These are phyloP conservation scores for Closterium sp. DNA, from an alignment of 139 green algal genomes.

Conservation along the genomic window DNA sequence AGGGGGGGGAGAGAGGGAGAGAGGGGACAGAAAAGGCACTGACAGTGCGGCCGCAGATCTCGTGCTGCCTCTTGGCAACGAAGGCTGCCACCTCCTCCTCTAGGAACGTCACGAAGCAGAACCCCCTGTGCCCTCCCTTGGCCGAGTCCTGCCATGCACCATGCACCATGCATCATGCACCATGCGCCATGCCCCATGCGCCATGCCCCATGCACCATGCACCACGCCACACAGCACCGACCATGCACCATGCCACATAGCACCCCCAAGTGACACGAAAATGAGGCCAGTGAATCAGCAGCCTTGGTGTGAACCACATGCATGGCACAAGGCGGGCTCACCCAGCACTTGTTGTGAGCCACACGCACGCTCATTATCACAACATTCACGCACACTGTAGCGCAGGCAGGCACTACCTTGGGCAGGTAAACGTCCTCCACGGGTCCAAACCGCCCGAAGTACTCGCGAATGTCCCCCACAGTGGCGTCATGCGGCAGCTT, in stretches of 20 bases:
- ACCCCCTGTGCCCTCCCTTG: conserved; percentile 30
- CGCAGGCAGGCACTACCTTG: conserved; percentile 5
- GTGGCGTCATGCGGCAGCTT: conserved; percentile 31
- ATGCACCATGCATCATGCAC: background rate
- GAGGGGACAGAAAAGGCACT: background rate
- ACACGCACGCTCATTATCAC: background rate
- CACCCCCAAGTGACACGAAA: background rate
- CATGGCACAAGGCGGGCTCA: background rate
- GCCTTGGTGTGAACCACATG: too few relatives aligned
- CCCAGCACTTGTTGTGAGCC: background rate
- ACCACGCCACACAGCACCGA: too few relatives aligned
- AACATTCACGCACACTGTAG: background rate
- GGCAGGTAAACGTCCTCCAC: conserved; percentile 41
- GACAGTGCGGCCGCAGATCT: conserved; percentile 18
- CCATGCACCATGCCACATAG: background rate
- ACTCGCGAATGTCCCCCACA: conserved; percentile 13
- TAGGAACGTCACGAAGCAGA: conserved; percentile 41
- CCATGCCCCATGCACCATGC: too few relatives aligned
- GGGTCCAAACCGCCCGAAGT: conserved; percentile 24
- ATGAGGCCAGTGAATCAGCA: too few relatives aligned
- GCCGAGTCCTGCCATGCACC: conserved; percentile 25
- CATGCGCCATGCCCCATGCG: background rate
- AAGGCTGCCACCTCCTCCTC: conserved; percentile 25
- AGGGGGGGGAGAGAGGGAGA: background rate
- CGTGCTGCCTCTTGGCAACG: conserved; percentile 22